A percentile compares a stretch with the other conserved stretches of the same genome.
phyloP scores from a whole-genome alignment of 164 flowering plant species.

The Warburgia ugandensis region DNA sequence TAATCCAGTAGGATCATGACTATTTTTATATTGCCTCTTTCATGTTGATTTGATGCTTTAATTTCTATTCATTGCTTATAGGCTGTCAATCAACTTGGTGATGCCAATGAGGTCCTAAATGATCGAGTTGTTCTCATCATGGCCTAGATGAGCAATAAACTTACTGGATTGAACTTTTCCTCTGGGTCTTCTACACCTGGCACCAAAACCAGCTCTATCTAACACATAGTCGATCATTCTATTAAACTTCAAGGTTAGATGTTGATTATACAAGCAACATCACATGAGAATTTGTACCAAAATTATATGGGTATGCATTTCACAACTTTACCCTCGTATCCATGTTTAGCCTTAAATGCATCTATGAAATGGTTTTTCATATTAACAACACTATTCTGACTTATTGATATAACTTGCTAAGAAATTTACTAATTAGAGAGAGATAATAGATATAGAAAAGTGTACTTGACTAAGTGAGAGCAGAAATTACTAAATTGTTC shows the following conservation, averaged over 20 bases:
- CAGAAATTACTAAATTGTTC: neutral
- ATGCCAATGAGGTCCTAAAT: constrained; percentile 94
- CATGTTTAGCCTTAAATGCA: no score
- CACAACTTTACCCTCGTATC: neutral
- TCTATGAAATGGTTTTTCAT: neutral
- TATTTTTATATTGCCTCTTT: no score
- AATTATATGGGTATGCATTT: constrained; percentile 84
- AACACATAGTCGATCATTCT: constrained; percentile 59
- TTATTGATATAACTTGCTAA: neutral
- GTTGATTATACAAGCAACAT: constrained; percentile 76
- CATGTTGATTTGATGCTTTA: no score
- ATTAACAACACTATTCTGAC: no score
- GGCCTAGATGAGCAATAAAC: constrained; percentile 97
- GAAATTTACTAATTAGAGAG: no score
- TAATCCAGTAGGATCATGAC: no score
- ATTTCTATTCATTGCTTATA: constrained; percentile 17
- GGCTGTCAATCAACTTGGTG: constrained; percentile 98
- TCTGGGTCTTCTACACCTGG: constrained; percentile 33
- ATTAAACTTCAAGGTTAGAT: constrained; percentile 91
- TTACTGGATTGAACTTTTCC: constrained; percentile 92
- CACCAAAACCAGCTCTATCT: constrained; percentile 34
- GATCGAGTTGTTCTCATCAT: constrained; percentile 92
- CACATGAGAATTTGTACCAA: constrained; percentile 93
- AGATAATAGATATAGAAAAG: no score
- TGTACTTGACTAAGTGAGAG: no score